Evolutionary conservation across 2,329 filamentous ascomycete genomes (phyloP), one percentile per base, ranked within the genome.

Genomic region (Xylariaceae sp.): DNA sequence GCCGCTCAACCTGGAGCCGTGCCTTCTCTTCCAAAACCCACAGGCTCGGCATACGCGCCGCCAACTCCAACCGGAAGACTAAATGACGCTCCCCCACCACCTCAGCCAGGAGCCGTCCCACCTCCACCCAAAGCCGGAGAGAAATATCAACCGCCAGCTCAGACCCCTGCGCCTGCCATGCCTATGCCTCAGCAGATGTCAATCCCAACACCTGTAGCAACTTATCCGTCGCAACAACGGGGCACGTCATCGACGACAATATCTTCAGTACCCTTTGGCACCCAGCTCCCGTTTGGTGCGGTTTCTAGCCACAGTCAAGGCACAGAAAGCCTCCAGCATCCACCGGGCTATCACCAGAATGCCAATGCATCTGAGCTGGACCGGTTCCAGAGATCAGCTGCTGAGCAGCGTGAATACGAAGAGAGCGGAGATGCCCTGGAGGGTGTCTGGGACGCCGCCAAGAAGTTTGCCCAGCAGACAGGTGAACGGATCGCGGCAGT

Each of bases 311-410:
- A 60, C 47, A 44, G 43, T 3, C 22, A 40, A 14, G 37, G 20
- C 20, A 27, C 45, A 35, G 41, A 40, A 17, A 43, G 23, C 29
- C 57, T 72, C 40, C 67, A 69, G 22, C 74, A 78, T 40, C 74
- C 75, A 19, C 70, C 73, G 2, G 79, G 78, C 12, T 83, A 83
- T 53, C 71, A 77, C 40, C 79, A 82, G 56, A 73, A 81, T 53
- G 59, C 67, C 5, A 68, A 73, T 53, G 77, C 77, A 6, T 70
- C 73, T n/a, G 74, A 76, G 41, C 69, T 77, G 45, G 70, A 64
- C 49, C 71, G 67, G 46, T 65, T 73, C 37, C 75, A 79, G 60
- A 64, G 67, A 38, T 67, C 64, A 11, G 68, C 69, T 27, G 63
- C 71, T 46, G 56, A 69, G 61, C 39, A 64, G 64, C 48, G 54